Conservation (phyloP, 202 grass and related monocot species). For the Panicum hallii region DNA sequence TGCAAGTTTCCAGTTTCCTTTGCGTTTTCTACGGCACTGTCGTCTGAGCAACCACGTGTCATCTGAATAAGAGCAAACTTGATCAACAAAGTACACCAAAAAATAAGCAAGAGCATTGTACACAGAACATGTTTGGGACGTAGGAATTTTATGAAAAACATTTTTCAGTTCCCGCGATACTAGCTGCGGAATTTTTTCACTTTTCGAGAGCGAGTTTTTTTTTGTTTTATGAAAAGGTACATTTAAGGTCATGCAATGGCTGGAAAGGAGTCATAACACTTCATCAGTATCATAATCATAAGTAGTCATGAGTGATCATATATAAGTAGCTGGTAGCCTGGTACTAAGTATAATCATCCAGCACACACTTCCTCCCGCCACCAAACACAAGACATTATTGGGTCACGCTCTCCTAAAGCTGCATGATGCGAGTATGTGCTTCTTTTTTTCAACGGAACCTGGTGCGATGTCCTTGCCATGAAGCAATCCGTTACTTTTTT, state of each 20-base stretch:
- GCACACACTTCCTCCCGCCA: background rate
- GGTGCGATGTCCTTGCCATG: background rate
- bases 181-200: too few species aligned
- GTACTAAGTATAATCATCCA: background rate
- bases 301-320: background rate
- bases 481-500: background rate
- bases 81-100: background rate
- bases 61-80: background rate
- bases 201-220: background rate
- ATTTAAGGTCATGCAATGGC: background rate
- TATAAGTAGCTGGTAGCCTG: background rate
- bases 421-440: background rate
- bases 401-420: background rate
- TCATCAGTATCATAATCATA: constrained; percentile 6
- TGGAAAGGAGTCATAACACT: background rate
- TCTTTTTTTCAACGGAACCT: background rate
- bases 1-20: too few species aligned
- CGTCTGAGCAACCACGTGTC: background rate
- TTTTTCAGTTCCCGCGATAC: too few species aligned
- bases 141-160: background rate
- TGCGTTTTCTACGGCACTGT: background rate
- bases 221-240: background rate
- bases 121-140: background rate
- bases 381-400: constrained; percentile 19
- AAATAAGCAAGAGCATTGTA: background rate